Percentiles rank a stretch among this genome's conserved stretches.
These are phyloP conservation scores for Biscutella laevigata DNA, from an alignment of 441 rosid genomes.

Conservation along the genomic window DNA sequence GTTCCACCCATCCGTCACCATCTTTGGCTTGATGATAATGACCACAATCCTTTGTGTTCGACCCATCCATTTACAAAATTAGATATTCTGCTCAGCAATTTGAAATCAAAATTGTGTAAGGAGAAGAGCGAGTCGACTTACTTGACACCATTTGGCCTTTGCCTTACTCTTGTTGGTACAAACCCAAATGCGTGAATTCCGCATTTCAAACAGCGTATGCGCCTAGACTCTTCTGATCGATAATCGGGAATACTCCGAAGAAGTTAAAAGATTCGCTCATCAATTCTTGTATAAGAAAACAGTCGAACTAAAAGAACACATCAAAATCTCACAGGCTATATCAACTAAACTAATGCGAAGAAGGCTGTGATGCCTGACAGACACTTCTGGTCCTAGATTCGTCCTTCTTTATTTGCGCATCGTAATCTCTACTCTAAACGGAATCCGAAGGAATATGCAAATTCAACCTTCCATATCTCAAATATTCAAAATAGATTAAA, in stretches of 20 bases:
- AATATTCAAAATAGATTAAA: not conserved
- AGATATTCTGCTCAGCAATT: not conserved
- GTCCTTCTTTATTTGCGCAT: slow-evolving; percentile 81
- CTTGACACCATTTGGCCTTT: slow-evolving; percentile 99
- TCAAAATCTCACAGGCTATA: slow-evolving; percentile 3
- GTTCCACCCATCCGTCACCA: slow-evolving; percentile 99
- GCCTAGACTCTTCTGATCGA: slow-evolving; percentile 86
- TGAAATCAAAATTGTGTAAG: not conserved
- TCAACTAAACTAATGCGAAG: slow-evolving; percentile 48
- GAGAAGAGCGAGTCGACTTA: slow-evolving; percentile 23
- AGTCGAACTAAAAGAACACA: not conserved
- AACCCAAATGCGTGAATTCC: slow-evolving; percentile 93
- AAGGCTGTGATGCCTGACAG: slow-evolving; percentile 36
- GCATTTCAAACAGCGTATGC: slow-evolving; percentile 92
- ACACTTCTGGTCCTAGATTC: slow-evolving; percentile 65
- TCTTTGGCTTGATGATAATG: slow-evolving; percentile 96
- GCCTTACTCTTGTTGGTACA: slow-evolving; percentile 79
- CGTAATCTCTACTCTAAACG: slow-evolving; percentile 79
- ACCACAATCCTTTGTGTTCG: slow-evolving; percentile 97
- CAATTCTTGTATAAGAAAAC: not conserved
- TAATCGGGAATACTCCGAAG: slow-evolving; percentile 51
- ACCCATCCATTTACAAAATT: slow-evolving; percentile 2
- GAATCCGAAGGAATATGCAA: slow-evolving; percentile 81
- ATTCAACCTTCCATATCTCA: slow-evolving; percentile 1
- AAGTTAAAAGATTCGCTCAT: not conserved